A percentile compares a stretch with the other conserved stretches of the same genome.
Conservation (phyloP, 2,329 filamentous ascomycete species). For the Xylaria hypoxylon region DNA sequence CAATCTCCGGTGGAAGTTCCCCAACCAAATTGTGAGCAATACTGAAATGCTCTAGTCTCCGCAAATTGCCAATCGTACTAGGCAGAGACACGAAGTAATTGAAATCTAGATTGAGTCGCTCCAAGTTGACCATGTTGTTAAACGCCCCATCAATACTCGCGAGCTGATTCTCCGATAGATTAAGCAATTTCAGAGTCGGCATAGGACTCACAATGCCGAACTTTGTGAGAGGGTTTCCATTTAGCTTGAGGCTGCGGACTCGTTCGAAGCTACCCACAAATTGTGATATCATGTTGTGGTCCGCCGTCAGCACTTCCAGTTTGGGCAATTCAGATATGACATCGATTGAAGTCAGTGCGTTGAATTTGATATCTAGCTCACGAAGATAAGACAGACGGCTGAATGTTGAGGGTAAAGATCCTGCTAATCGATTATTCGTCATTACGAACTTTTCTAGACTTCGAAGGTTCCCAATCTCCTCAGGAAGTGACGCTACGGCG, state of each 20-base stretch:
- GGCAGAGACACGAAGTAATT: slow-evolving; percentile 96
- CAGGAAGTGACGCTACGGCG: slow-evolving; percentile 80
- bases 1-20: slow-evolving; percentile 86
- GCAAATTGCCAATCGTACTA: slow-evolving; percentile 83
- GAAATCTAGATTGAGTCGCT: slow-evolving; percentile 89
- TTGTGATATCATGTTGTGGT: slow-evolving; percentile 91
- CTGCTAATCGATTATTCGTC: slow-evolving; percentile 90
- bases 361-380: slow-evolving; percentile 95
- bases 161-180: slow-evolving; percentile 90
- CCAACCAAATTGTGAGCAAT: slow-evolving; percentile 92
- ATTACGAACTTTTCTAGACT: slow-evolving; percentile 91
- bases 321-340: slow-evolving; percentile 85
- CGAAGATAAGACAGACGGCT: slow-evolving; percentile 80
- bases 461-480: slow-evolving; percentile 79
- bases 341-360: slow-evolving; percentile 88
- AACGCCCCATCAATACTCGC: slow-evolving; percentile 91
- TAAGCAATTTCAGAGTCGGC: slow-evolving; percentile 85
- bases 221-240: slow-evolving; percentile 94
- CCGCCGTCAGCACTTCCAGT: slow-evolving; percentile 87
- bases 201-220: slow-evolving; percentile 85
- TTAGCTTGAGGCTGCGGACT: slow-evolving; percentile 85
- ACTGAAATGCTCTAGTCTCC: slow-evolving; percentile 88
- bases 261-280: slow-evolving; percentile 91
- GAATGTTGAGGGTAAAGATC: slow-evolving; percentile 79
- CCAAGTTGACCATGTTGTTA: slow-evolving; percentile 85